Conservation (phyloP, 306 rosid species). For the Fragaria nilgerrensis region DNA sequence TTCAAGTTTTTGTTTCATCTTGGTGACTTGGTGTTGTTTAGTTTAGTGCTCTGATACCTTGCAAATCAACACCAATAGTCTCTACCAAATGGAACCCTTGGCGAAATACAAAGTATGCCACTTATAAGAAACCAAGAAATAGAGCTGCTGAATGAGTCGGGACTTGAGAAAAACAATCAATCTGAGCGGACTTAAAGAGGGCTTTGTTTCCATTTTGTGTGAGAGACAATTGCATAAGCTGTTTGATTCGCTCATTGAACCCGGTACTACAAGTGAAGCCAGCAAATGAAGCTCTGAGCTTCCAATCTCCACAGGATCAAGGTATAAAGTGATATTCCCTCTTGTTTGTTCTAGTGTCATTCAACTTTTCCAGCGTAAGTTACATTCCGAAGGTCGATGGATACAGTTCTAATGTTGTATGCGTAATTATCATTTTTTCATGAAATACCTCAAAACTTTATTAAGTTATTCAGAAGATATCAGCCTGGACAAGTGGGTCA, state of each 20-base stretch:
- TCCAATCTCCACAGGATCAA: neutral
- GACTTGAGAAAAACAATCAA: neutral
- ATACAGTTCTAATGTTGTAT: neutral
- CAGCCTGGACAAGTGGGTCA: neutral
- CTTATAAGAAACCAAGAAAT: neutral
- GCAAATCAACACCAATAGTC: neutral
- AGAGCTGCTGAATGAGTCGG: neutral
- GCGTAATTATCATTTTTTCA: neutral
- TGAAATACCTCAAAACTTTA: neutral
- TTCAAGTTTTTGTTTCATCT: too few relatives aligned
- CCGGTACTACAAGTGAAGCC: neutral
- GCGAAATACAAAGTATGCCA: too few relatives aligned
- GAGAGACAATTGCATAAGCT: too few relatives aligned
- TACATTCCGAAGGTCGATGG: neutral
- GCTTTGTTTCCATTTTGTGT: neutral
- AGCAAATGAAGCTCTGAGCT: neutral
- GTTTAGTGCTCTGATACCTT: too few relatives aligned
- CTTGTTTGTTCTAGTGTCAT: neutral
- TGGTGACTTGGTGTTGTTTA: too few relatives aligned
- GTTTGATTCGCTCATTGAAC: neutral
- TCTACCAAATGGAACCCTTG: too few relatives aligned
- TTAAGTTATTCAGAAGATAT: neutral
- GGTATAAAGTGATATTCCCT: neutral
- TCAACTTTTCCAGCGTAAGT: neutral
- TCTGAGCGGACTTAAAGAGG: neutral